A percentile compares a stretch with the other conserved stretches of the same genome.
Conservation (phyloP, 192 early-diverging fungal genomes). For the Coemansia sp. region DNA sequence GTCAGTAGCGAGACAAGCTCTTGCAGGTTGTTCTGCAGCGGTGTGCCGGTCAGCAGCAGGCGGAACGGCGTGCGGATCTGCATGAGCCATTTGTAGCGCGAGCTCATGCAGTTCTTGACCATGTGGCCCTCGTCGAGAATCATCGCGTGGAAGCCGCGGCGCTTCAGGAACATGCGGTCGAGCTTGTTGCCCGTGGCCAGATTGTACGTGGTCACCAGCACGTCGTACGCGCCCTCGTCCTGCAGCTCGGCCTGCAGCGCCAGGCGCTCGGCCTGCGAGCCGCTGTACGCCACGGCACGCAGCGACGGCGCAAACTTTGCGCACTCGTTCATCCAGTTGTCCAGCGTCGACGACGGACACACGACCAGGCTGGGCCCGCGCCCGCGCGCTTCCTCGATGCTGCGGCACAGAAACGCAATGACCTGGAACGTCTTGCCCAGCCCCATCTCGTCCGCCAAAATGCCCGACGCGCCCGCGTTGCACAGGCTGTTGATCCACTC, state of each 20-base stretch:
- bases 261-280: constrained; percentile 57
- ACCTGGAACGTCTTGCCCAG: constrained; percentile 93
- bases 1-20: constrained; percentile 81
- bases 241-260: constrained; percentile 55
- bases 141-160: constrained; percentile 61
- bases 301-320: constrained; percentile 61
- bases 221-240: constrained; percentile 57
- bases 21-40: constrained; percentile 84
- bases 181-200: constrained; percentile 67
- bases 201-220: constrained; percentile 81
- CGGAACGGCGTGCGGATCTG: constrained; percentile 59
- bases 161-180: constrained; percentile 71
- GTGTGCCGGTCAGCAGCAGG: constrained; percentile 81
- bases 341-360: constrained; percentile 84
- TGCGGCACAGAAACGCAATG: constrained; percentile 69
- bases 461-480: constrained; percentile 70
- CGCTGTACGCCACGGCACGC: constrained; percentile 61
- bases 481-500: constrained; percentile 81
- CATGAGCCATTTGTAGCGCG: constrained; percentile 77
- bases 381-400: constrained; percentile 25
- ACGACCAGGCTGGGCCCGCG: constrained; percentile 74
- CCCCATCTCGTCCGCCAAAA: constrained; percentile 82
- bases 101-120: constrained; percentile 84
- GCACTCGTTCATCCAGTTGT: constrained; percentile 92
- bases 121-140: constrained; percentile 91